Evolutionary conservation across 1,284 basidiomycete species (phyloP).

Genomic region (Ceratobasidium sp.): DNA sequence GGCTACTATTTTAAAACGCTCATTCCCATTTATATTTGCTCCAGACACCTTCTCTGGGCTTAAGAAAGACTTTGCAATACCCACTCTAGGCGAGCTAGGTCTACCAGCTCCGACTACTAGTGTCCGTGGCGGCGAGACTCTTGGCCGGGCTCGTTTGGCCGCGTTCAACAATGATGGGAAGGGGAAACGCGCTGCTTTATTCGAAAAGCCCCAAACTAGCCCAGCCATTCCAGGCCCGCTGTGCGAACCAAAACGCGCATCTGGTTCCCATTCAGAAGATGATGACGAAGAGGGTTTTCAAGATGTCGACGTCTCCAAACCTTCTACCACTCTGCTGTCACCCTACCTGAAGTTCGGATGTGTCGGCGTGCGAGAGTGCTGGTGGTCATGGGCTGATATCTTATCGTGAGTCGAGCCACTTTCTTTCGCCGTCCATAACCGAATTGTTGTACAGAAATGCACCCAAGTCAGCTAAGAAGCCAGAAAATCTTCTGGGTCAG

Average conservation of each 20-base stretch:
- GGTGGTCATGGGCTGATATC: conserved; percentile 58
- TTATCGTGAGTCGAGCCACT: conserved; percentile 54
- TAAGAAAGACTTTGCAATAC: conserved; percentile 61
- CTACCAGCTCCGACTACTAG: conserved; percentile 60
- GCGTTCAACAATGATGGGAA: conserved; percentile 59
- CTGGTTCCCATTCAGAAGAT: not conserved
- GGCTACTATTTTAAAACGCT: not conserved
- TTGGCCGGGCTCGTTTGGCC: conserved; percentile 59
- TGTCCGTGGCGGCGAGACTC: conserved; percentile 64
- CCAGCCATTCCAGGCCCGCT: conserved; percentile 61
- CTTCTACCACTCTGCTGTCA: conserved; percentile 59
- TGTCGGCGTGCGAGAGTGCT: conserved; percentile 60
- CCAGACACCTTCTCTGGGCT: conserved; percentile 60
- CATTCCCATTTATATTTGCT: not conserved
- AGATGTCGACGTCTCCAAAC: conserved; percentile 33
- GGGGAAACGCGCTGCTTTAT: conserved; percentile 58
- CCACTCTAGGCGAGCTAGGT: conserved; percentile 63
- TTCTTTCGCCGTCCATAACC: not conserved
- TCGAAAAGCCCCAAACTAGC: conserved; percentile 65
- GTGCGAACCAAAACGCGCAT: not conserved
- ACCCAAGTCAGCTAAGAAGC: conserved; percentile 55
- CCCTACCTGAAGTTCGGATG: conserved; percentile 67
- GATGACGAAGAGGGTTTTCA: not conserved
- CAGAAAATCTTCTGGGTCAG: conserved; percentile 54
- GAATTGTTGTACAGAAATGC: conserved; percentile 30